Evolutionary conservation across 1,284 basidiomycete genomes (phyloP).

Genomic region (Marasmius tenuissimus): DNA sequence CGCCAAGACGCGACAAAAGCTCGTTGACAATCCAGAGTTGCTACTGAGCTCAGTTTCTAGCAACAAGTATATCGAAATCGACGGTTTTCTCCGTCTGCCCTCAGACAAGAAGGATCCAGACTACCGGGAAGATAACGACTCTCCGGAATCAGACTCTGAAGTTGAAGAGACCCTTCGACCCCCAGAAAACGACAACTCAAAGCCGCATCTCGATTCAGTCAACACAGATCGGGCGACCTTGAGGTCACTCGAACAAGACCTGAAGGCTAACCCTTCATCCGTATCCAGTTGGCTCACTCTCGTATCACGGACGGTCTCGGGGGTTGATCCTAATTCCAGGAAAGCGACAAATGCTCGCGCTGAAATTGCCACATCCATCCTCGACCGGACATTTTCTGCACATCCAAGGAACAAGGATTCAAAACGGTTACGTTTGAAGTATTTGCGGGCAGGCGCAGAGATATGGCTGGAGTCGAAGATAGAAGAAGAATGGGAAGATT

Average conservation of each 20-base stretch:
- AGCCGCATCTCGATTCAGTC: constrained; percentile 35
- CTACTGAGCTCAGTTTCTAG: constrained; percentile 35
- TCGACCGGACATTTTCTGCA: constrained; percentile 62
- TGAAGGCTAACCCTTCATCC: constrained; percentile 52
- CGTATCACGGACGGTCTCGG: constrained; percentile 57
- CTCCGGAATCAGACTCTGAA: constrained; percentile 43
- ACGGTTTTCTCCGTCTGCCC: constrained; percentile 64
- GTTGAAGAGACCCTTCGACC: constrained; percentile 30
- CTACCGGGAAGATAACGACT: constrained; percentile 39
- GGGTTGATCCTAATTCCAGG: constrained; percentile 59
- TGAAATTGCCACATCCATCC: constrained; percentile 68
- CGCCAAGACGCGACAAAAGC: constrained; percentile 47
- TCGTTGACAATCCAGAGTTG: constrained; percentile 48
- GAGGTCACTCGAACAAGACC: constrained; percentile 54
- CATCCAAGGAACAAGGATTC: constrained; percentile 53
- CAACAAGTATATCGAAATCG: constrained; percentile 56
- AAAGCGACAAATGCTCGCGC: constrained; percentile 63
- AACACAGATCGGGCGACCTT: constrained; percentile 60
- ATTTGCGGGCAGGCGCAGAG: constrained; percentile 69
- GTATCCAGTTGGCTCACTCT: constrained; percentile 66
- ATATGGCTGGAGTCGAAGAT: constrained; percentile 62
- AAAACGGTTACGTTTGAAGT: constrained; percentile 54
- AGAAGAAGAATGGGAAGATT: constrained; percentile 69
- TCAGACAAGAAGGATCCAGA: constrained; percentile 34
- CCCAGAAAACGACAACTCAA: constrained; percentile 24